A percentile compares a stretch with the other conserved stretches of the same genome.
These are phyloP conservation scores for Botryotinia convoluta DNA, from an alignment of 2,329 filamentous ascomycete species.

Conservation along the genomic window DNA sequence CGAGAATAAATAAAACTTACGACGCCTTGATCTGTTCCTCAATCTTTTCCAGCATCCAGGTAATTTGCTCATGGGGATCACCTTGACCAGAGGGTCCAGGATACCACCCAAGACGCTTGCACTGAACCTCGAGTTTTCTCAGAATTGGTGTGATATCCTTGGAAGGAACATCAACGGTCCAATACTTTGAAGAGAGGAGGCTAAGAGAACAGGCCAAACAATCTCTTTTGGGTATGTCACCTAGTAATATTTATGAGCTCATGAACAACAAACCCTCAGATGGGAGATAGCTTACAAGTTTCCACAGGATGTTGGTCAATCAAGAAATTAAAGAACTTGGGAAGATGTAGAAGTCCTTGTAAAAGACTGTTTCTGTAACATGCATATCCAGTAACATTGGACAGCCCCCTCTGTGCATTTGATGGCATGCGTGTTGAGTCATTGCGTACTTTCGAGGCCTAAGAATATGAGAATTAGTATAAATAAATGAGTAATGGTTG, in stretches of 20 bases:
- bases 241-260: background rate
- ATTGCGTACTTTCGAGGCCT: conserved; percentile 6
- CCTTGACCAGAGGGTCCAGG: conserved; percentile 28
- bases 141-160: conserved; percentile 7
- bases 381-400: conserved; percentile 31
- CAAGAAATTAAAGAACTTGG: conserved; percentile 38
- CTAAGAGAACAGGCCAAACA: conserved; percentile 25
- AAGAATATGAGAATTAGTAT: background rate
- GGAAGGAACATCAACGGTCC: background rate
- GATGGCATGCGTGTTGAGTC: conserved; percentile 29
- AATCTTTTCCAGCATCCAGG: conserved; percentile 33
- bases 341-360: conserved; percentile 39
- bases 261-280: background rate
- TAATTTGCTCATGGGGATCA: conserved; percentile 37
- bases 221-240: background rate
- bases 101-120: conserved; percentile 3
- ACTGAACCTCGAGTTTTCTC: background rate
- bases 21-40: conserved; percentile 31
- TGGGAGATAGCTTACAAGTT: conserved; percentile 25
- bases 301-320: conserved; percentile 29
- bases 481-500: background rate
- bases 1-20: conserved; percentile 24
- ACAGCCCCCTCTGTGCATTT: conserved; percentile 33
- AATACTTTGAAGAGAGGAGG: conserved; percentile 15
- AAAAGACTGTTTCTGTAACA: conserved; percentile 40